Evolutionary conservation across 2,329 filamentous ascomycete genomes (phyloP), one percentile per base, ranked within the genome.

Genomic region (Piedraia hortae): DNA sequence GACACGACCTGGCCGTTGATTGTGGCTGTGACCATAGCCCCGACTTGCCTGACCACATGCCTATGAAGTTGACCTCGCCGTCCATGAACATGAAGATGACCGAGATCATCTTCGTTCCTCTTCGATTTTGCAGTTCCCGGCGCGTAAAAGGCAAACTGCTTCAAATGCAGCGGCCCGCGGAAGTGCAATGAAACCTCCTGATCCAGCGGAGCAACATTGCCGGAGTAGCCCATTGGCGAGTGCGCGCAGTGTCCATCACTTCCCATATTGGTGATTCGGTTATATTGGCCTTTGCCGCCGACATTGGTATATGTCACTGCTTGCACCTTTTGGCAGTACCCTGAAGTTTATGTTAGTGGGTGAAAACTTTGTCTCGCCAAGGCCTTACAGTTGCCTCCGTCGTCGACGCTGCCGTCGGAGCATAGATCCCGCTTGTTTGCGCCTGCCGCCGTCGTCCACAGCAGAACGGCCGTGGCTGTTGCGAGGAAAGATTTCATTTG

Each of bases 131-230:
- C 28, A 11, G 22, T 18, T 22, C 25, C 23, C 10, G 61, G 54
- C 20, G 51, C 55, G 43, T 77, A 80, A 24, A 65, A 63, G 6
- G 69, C 72, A 24, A 77, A 53, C 32, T 72, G 56, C 37, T 62
- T 62, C 14, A 80, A 39, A 17, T 57, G 46, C 33, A 73, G 42
- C 1, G 72, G 71, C 3, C 72, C 73, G 32, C 71, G 65, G 37
- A 78, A 54, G 40, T 75, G 66, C 29, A 74, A 44, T 1, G 69
- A 73, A 14, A 78, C 51, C 47, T 70, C 69, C 39, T 71, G 63
- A 28, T 71, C 55, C 15, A 75, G 52, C 4, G 72, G 71, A 13
- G 66, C 58, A 22, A 74, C 47, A 18, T 56, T 49, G 8, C 70
- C 69, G 6, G 45, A 50, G 36, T 64, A 77, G 1, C 41, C 26